Evolutionary conservation across 306 rosid species (phyloP), one percentile per base, ranked within the genome.

Genomic region (Rubus idaeus): DNA sequence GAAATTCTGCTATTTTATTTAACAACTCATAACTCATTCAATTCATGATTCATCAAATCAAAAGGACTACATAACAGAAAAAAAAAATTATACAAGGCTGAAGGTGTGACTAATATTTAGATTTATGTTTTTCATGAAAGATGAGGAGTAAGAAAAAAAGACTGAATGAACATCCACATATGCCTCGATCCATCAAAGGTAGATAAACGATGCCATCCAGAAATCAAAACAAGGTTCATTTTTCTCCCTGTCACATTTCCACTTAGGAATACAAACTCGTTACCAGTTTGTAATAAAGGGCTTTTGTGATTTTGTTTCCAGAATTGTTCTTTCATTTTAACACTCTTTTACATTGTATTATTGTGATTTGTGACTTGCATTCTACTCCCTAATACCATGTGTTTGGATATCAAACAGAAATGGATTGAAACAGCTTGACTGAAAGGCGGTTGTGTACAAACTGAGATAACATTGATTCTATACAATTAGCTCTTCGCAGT

Each of bases 401-500:
- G 10, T 44, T 49, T 46, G 17, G 40, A 46, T 51, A 16, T 37
- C 47, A 51, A 71, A 52, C 39, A 10, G 4, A 70, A 16, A 70
- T 26, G 23, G 45, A 50, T 18, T 30, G 44, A 35, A 71, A 71
- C 18, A 50, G 49, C 37, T 52, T n/a, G 30, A 72, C 62, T 8
- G 6, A 46, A 64, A 53, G 37, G 71, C n/a, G 65, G 42, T 21
- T 14, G 3, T 26, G 51, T 11, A 18, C 14, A 47, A 60, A 75
- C 37, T 71, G 68, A 73, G 75, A 70, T 41, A 16, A 71, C 53
- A 67, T 26, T 58, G 78, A 35, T 47, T 75, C 83, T 87, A 81
- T 65, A 70, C 79, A 78, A 72, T 71, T 82, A 87, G 58, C 84
- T 92, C 93, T 82, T 89, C 90, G 80, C 94, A 88, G 42, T 66